These are phyloP conservation scores for Chrysosporium keratinophilum DNA, from an alignment of 2,329 filamentous ascomycete species.

Conservation along the genomic window DNA sequence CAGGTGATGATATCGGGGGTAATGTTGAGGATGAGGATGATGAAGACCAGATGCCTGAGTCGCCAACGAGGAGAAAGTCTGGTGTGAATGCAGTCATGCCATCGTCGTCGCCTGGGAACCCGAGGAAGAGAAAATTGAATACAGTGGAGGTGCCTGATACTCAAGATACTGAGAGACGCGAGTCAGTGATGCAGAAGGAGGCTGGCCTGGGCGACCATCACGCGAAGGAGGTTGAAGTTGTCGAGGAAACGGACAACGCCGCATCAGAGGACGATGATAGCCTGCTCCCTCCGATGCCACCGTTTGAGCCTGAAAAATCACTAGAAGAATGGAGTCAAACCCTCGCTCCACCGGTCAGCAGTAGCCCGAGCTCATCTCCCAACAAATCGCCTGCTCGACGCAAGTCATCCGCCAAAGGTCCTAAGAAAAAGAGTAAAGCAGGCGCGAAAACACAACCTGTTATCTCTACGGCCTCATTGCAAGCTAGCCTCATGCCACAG, in stretches of 20 bases:
- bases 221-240: not conserved
- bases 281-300: slow-evolving; percentile 9
- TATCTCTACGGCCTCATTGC: slow-evolving; percentile 29
- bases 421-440: slow-evolving; percentile 1
- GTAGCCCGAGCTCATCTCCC: slow-evolving; percentile 23
- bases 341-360: slow-evolving; percentile 32
- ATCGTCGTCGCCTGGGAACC: not conserved
- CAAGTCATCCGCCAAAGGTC: not conserved
- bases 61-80: not conserved
- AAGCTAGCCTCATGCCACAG: slow-evolving; percentile 29
- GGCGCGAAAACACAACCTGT: slow-evolving; percentile 7
- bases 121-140: slow-evolving; percentile 8
- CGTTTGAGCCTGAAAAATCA: slow-evolving; percentile 15
- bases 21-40: not conserved
- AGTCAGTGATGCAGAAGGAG: not conserved
- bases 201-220: not conserved
- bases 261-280: slow-evolving; percentile 11
- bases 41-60: slow-evolving; percentile 3
- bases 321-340: slow-evolving; percentile 27
- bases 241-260: slow-evolving; percentile 7
- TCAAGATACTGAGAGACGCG: not conserved
- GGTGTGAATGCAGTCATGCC: not conserved
- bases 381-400: slow-evolving; percentile 11
- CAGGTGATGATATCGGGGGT: not conserved
- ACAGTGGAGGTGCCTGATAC: not conserved